Evolutionary conservation across 2,329 filamentous ascomycete genomes (phyloP), one percentile per base, ranked within the genome.

Genomic region (Simplicillium aogashimaense): DNA sequence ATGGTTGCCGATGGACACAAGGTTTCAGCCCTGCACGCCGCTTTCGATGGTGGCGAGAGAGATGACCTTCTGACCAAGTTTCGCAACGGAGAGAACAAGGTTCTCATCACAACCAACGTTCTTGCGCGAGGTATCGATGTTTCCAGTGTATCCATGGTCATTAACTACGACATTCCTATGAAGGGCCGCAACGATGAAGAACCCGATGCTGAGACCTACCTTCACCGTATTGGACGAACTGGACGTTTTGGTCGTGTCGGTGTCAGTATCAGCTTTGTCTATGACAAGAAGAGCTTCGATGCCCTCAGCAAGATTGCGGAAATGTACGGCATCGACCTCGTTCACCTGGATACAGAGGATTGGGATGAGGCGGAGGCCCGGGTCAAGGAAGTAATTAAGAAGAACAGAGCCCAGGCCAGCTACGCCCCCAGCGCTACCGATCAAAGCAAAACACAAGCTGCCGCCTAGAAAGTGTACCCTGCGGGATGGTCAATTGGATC

Each of bases 51-150:
- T 18, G 66, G 65, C 29, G 81, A 89, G 54, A 84, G 92, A 63
- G 92, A 98, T 54, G 66, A 73, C 1, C 76, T 97, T 45, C 81
- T 98, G 45, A 79, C 90, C 54, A 76, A 84, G 42, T 98, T 98
- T 76, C 81, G 92, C 43, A 76, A 67, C 35, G 90, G 90, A 31
- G 75, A 82, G 43, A 87, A 87, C 54, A 98, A 98, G 68, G 92
- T 98, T 8, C 81, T 98, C 46, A 95, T 98, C 56, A 94, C 92
- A 2, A 98, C 92, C 51, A 98, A 98, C 56, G 89, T 98, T 30
- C 76, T 98, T 43, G 86, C 92, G 8, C 88, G 92, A 56, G 92
- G 92, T 58, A 97, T 98, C 53, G 92, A 98, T 56, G 76, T 80
- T 68, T 97, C 58, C 63, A 94, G 66, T 20, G 92, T 98, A 12